Evolutionary conservation across 129 eudicot species (phyloP), one percentile per base, ranked within the genome.

Genomic region (Chrysanthemum makinoi): DNA sequence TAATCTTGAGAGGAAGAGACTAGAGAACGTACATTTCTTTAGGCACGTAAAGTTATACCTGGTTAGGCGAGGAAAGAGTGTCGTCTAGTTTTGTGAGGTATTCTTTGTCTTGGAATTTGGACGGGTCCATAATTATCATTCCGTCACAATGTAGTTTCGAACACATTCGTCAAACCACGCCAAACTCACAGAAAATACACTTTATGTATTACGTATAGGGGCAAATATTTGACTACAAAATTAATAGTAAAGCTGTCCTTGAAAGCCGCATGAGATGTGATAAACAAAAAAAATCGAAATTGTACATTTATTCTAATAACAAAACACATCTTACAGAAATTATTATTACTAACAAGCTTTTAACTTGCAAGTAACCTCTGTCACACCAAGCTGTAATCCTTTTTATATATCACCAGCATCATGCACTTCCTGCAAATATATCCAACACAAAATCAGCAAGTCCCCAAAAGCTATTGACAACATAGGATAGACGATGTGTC

Each of bases 321-420:
- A 67, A 52, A 57, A 75, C 26, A 76, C 70, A 68, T 75, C 51
- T 75, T 57, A 75, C 59, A 78, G 52, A 65, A 35, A 39, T 65
- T 68, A 72, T 52, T 64, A 20, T 61, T 43, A 58, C 66, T 62
- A 62, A 62, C 73, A 75, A 46, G 11, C 72, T 57, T 12, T 57
- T 30, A 43, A 17, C 69, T 22, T 49, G 56, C 56, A 74, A 64
- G 64, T 59, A 73, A 62, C 66, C 75, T 76, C 70, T n/a, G 60
- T 24, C 79, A 43, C 79, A 65, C 72, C 62, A 58, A 44, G 35
- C 49, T 22, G 15, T 2, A 65, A 70, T 39, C 63, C 53, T 15
- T 64, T 61, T 85, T 74, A 90, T 59, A 87, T 77, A 62, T 90
- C 89, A 18, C 80, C 85, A 7, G 91, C 87, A 17, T 88, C 89